Percentiles rank a stretch among this genome's conserved stretches.
Conservation (phyloP, 2,329 filamentous ascomycete genomes). For the Aspergillus sp. region DNA sequence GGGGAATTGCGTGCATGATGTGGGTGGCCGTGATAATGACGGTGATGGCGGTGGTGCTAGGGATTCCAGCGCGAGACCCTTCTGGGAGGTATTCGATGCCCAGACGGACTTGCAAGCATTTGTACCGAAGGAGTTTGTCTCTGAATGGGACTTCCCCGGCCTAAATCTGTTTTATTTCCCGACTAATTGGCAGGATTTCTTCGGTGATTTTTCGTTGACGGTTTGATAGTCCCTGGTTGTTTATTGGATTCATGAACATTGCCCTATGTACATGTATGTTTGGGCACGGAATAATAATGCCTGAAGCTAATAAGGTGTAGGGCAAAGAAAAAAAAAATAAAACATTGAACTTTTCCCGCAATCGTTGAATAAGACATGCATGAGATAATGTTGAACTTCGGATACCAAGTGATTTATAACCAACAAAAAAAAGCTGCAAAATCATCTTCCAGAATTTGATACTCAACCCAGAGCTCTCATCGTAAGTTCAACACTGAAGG, state of each 20-base stretch:
- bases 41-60: no score
- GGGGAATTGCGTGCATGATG: constrained; percentile 21
- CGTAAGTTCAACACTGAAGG: constrained; percentile 36
- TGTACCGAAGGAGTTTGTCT: constrained; percentile 47
- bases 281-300: neutral
- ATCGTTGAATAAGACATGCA: constrained; percentile 9
- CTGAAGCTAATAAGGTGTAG: neutral
- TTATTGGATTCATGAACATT: neutral
- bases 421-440: constrained; percentile 5
- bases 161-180: constrained; percentile 46
- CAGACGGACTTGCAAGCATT: constrained; percentile 47
- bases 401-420: constrained; percentile 15
- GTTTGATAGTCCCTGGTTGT: constrained; percentile 13
- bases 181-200: constrained; percentile 41
- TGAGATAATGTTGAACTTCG: constrained; percentile 2
- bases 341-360: constrained; percentile 7
- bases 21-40: no score
- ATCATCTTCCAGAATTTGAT: neutral
- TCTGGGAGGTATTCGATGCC: constrained; percentile 29
- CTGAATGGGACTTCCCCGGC: constrained; percentile 52
- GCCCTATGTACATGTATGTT: neutral
- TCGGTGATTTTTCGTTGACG: constrained; percentile 36
- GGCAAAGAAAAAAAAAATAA: neutral
- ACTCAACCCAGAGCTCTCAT: constrained; percentile 39
- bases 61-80: constrained; percentile 14